phyloP scores from a whole-genome alignment of 2,329 filamentous ascomycete genomes.

The Diaporthe australafricana region DNA sequence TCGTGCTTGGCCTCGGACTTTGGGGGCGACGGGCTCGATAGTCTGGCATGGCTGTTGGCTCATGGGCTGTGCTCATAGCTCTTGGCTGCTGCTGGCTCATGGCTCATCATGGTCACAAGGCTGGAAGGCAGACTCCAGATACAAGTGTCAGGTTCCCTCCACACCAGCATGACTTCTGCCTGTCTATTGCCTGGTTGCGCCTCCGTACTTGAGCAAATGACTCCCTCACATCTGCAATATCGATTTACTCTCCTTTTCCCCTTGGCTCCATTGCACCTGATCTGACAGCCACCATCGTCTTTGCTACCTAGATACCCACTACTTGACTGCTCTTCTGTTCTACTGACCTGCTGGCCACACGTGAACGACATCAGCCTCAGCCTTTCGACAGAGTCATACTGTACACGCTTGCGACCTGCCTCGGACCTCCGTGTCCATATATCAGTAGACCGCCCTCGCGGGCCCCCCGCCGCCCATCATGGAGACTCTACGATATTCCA shows the following conservation, averaged over 20 bases:
- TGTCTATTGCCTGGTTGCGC: neutral
- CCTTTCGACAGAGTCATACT: neutral
- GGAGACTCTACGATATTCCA: neutral
- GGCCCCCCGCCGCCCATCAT: neutral
- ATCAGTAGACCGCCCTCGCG: constrained; percentile 6
- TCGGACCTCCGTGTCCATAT: constrained; percentile 10
- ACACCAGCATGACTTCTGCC: neutral
- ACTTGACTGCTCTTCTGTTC: neutral
- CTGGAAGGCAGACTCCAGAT: constrained; percentile 22
- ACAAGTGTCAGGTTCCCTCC: neutral
- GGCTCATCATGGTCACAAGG: constrained; percentile 11
- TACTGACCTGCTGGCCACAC: constrained; percentile 7
- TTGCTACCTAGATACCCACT: neutral
- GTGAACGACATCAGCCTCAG: constrained; percentile 15
- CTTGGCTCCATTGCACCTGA: constrained; percentile 5
- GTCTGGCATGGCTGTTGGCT: neutral
- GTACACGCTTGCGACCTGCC: neutral
- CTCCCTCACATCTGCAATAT: neutral
- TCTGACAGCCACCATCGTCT: neutral
- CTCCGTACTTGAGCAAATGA: constrained; percentile 13
- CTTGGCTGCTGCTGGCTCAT: too few species aligned
- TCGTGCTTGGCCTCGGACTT: neutral
- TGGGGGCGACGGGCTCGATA: neutral
- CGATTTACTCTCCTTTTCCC: neutral
- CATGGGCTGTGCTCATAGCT: constrained; percentile 10